Evolutionary conservation across 2,329 filamentous ascomycete species (phyloP), one percentile per base, ranked within the genome.

Genomic region (Aureobasidium sp.): DNA sequence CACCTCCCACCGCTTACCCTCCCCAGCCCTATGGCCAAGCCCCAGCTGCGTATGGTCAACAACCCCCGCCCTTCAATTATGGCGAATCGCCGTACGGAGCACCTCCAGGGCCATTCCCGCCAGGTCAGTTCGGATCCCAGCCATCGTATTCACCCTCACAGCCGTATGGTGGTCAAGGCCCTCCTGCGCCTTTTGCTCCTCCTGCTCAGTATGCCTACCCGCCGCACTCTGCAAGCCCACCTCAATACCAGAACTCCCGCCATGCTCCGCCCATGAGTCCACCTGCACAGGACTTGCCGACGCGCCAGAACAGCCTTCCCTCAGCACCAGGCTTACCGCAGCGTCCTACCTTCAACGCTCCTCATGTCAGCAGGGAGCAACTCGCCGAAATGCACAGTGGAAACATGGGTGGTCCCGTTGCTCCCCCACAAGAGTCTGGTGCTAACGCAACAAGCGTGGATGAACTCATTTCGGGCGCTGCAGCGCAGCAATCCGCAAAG

Each of bases 361-460:
- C 81, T 32, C 75, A 76, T 61, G 75, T 82, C 63, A 82, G 80
- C 67, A 75, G 78, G 47, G 79, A 78, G 62, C 78, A 81, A 64
- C 77, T 84, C 76, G 80, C 83, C 65, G 80, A 82, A 68, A 76
- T 84, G 74, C 82, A 85, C 68, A 75, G 80, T 75, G 80, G 80
- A 67, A 68, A 74, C 64, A 72, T 79, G 50, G 70, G 75, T 50
- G 73, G 74, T 53, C 63, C 63, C 66, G 63, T 65, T 67, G 59
- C 57, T 47, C 47, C 60, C 37, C 39, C 48, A 44, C 62, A 53
- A 61, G 48, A 77, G 73, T 70, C 77, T 79, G 61, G 63, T 63
- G 64, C 71, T 68, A 69, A 72, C 61, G 71, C 76, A 59, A 72
- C 75, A n/a, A 78, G 78, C 47, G 71, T 81, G 49, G 79, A 83